Evolutionary conservation across 768 basidiomycete genomes (phyloP).

Genomic region (Collybia sordida): DNA sequence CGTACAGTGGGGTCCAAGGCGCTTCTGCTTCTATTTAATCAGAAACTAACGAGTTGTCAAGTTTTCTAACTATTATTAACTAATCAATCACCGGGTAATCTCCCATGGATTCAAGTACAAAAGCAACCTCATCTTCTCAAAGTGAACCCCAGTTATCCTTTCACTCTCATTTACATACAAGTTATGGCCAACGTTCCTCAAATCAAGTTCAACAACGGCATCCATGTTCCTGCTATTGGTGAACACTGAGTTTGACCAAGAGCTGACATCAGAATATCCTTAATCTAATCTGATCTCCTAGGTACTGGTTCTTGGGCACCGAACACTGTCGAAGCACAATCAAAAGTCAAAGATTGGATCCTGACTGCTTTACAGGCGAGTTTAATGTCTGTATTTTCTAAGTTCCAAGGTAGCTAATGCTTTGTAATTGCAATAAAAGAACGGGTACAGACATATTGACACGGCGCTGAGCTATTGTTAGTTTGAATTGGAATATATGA

Average conservation of each 20-base stretch:
- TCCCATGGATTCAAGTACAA: no score
- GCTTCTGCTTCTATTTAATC: no score
- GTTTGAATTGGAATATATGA: neutral
- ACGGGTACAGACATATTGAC: slow-evolving; percentile 42
- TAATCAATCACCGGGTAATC: neutral
- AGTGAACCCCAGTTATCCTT: no score
- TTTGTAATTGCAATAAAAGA: slow-evolving; percentile 17
- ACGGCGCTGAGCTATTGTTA: slow-evolving; percentile 35
- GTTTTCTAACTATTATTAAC: neutral
- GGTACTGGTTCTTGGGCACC: slow-evolving; percentile 43
- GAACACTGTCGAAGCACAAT: slow-evolving; percentile 29
- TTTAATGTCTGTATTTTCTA: neutral
- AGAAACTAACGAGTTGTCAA: no score
- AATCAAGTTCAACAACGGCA: slow-evolving; percentile 31
- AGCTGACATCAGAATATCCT: neutral
- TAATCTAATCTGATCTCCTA: slow-evolving; percentile 8
- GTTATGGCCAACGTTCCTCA: slow-evolving; percentile 2
- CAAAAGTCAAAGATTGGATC: slow-evolving; percentile 36
- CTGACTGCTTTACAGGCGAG: slow-evolving; percentile 36
- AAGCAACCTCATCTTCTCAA: neutral
- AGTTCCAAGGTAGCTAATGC: neutral
- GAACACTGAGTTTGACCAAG: slow-evolving; percentile 1
- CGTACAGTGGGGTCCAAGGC: no score
- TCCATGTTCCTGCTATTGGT: slow-evolving; percentile 35
- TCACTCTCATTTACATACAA: neutral